phyloP scores from a whole-genome alignment of 78 protist species.

The Dictyostelium brefeldianum region DNA sequence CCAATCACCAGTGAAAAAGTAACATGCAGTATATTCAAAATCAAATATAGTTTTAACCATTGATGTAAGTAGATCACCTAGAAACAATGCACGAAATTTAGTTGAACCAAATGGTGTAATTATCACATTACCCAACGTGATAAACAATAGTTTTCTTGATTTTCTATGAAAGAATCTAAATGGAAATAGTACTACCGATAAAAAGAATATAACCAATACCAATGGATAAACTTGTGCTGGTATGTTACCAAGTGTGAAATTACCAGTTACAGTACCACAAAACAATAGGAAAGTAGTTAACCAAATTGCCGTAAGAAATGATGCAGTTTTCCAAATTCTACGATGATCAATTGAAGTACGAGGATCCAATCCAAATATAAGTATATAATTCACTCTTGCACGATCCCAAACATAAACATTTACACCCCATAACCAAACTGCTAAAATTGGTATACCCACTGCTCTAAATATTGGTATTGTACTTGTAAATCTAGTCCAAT shows the following conservation, averaged over 20 bases:
- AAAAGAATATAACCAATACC: slow-evolving; percentile 59
- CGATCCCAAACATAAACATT: slow-evolving; percentile 58
- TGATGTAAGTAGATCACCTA: slow-evolving; percentile 79
- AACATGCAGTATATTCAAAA: slow-evolving; percentile 79
- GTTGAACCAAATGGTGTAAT: slow-evolving; percentile 76
- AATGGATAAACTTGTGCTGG: slow-evolving; percentile 72
- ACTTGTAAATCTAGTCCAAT: slow-evolving; percentile 49
- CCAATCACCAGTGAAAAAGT: slow-evolving; percentile 79
- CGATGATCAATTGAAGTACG: slow-evolving; percentile 45
- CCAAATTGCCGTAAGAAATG: slow-evolving; percentile 55
- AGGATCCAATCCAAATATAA: slow-evolving; percentile 73
- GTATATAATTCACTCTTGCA: slow-evolving; percentile 43
- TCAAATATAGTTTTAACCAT: slow-evolving; percentile 80
- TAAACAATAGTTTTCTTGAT: slow-evolving; percentile 36
- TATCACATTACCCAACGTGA: slow-evolving; percentile 44
- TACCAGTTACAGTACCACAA: slow-evolving; percentile 68
- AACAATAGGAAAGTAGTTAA: slow-evolving; percentile 40
- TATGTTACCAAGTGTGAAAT: slow-evolving; percentile 15
- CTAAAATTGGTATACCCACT: slow-evolving; percentile 64
- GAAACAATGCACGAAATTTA: slow-evolving; percentile 47
- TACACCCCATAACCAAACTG: slow-evolving; percentile 75
- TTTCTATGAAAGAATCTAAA: slow-evolving; percentile 76
- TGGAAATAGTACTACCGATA: slow-evolving; percentile 57
- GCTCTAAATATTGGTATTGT: slow-evolving; percentile 65
- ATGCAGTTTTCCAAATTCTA: slow-evolving; percentile 57